These are phyloP conservation scores for Hemerocallis citrina DNA, from an alignment of 106 monocot genomes.

Conservation along the genomic window DNA sequence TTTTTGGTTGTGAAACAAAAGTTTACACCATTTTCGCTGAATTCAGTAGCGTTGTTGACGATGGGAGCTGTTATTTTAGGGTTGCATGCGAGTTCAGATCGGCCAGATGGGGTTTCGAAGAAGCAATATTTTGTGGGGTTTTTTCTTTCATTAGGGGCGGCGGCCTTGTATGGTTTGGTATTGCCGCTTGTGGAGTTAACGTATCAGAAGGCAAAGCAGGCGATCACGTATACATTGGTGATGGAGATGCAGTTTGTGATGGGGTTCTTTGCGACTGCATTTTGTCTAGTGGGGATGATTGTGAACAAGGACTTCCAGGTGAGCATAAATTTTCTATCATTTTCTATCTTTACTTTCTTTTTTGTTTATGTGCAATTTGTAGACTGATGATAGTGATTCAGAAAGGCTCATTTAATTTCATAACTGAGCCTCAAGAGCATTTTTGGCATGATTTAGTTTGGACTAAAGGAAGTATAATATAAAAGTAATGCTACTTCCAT, in stretches of 20 bases:
- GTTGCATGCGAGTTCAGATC: constrained; percentile 2
- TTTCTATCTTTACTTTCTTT: too few relatives aligned
- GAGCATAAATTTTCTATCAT: too few relatives aligned
- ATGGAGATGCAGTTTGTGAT: constrained; percentile 47
- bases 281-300: constrained; percentile 33
- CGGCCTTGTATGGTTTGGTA: constrained; percentile 27
- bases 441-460: too few relatives aligned
- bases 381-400: too few relatives aligned
- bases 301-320: constrained; percentile 44
- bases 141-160: constrained; percentile 24
- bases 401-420: too few relatives aligned
- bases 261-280: constrained; percentile 26
- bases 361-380: too few relatives aligned
- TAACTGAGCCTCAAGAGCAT: too few relatives aligned
- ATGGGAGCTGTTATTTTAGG: not conserved
- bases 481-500: too few relatives aligned
- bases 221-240: constrained; percentile 35
- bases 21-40: not conserved
- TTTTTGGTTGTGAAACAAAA: constrained; percentile 1
- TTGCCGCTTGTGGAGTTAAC: constrained; percentile 35
- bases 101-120: not conserved
- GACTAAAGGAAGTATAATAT: too few relatives aligned
- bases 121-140: constrained; percentile 27
- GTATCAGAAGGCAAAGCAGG: constrained; percentile 19
- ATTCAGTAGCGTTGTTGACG: constrained; percentile 9